Base-by-base conservation (phyloP, 139 green algal genomes). In the Picochlorum sp. region DNA sequence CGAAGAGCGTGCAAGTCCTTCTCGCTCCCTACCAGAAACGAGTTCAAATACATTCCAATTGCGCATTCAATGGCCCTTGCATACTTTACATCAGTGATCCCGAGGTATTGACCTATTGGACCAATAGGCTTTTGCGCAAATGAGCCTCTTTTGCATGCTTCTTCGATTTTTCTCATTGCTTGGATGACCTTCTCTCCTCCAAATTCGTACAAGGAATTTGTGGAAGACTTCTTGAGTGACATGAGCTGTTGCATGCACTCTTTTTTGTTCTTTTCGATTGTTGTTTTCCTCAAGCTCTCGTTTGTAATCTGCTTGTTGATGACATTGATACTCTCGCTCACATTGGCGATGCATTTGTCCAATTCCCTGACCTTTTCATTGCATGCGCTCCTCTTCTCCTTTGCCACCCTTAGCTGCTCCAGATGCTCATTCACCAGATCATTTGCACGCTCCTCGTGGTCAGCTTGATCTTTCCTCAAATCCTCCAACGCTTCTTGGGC, bases 91-190 rank as follows among this genome's bases (percentile, higher is more conserved):
- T 81, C 75, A 34, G 50, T 49, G 41, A 82, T 37, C 2, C 18
- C 28, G 4, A 82, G 31, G n/a, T 68, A 37, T 14, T 51, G 23
- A 2, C 75, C 75, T 28, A 82, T 4, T 11, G 75, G 75, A 14
- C 75, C 75, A 14, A 82, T 72, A n/a, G 75, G 75, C 50, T 57
- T 62, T 18, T 31, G 41, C 58, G 71, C 57, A 47, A 82, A 82
- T 9, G 44, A 14, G 3, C 45, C 52, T 28, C 16, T n/a, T 11
- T 7, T 44, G 34, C 34, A 21, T 6, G 44, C 38, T 21, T 16
- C 44, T 6, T 67, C 7, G 8, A 82, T 66, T 3, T 14, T 49
- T 28, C n/a, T 11, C n/a, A 59, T 21, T 24, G 80, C 41, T n/a
- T 62, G 4, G 31, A 60, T 50, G 57, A 68, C 57, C 1, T 24